Conservation (phyloP, 305 asterid genomes). For the Fraxinus albicans region DNA sequence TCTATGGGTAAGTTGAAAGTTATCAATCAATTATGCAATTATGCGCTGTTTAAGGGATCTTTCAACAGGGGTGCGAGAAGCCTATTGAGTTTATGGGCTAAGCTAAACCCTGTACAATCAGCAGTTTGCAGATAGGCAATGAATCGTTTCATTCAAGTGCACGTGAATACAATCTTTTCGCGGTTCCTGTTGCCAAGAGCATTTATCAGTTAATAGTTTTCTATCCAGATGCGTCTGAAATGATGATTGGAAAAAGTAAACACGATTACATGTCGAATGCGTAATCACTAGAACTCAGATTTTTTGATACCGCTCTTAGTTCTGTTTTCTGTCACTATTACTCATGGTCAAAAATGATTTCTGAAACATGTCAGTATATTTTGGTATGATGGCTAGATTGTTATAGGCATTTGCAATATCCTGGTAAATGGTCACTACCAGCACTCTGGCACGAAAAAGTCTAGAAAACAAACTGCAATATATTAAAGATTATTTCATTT, state of each 20-base stretch:
- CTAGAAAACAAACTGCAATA: background rate
- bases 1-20: background rate
- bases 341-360: background rate
- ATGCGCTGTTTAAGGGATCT: background rate
- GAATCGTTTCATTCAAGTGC: background rate
- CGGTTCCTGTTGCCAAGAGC: conserved; percentile 3
- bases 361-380: background rate
- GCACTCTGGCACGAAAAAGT: conserved; percentile 2
- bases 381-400: background rate
- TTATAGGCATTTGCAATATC: conserved; percentile 8
- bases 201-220: background rate
- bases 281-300: background rate
- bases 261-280: conserved; percentile 6
- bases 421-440: conserved; percentile 5
- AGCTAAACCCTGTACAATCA: background rate
- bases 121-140: background rate
- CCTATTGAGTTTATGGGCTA: conserved; percentile 9
- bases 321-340: background rate
- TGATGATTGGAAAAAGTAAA: background rate
- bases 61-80: background rate
- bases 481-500: background rate
- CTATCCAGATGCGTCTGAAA: background rate
- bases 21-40: background rate
- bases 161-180: conserved; percentile 3
- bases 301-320: background rate